Evolutionary conservation across 2,329 filamentous ascomycete genomes (phyloP).

Genomic region (Parascedosporium putredinis): DNA sequence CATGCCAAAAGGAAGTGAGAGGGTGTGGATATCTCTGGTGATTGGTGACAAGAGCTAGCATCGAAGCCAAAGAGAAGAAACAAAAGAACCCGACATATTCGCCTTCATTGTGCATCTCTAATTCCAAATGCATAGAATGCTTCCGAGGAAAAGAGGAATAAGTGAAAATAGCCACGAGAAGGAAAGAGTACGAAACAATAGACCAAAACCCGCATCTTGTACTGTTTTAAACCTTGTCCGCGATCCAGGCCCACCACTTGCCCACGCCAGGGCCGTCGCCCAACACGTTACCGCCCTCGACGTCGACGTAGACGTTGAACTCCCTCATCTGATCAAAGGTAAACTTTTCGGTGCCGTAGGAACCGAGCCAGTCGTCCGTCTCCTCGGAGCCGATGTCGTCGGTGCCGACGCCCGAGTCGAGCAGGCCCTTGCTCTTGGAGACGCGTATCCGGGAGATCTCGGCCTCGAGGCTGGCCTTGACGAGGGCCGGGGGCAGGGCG

Average conservation of each 20-base stretch:
- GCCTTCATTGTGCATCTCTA: neutral
- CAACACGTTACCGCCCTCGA: constrained; percentile 63
- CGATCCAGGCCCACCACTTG: constrained; percentile 89
- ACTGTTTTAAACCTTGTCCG: constrained; percentile 50
- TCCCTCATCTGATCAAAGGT: constrained; percentile 74
- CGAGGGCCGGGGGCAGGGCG: constrained; percentile 67
- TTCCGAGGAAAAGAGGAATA: too few species aligned
- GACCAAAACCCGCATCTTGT: neutral
- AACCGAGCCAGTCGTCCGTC: constrained; percentile 75
- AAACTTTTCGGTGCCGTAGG: constrained; percentile 68
- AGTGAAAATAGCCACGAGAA: too few species aligned
- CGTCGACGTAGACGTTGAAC: constrained; percentile 67
- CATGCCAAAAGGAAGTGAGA: too few species aligned
- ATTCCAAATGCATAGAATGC: too few species aligned
- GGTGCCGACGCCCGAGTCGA: constrained; percentile 68
- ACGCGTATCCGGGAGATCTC: constrained; percentile 71
- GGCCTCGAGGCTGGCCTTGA: constrained; percentile 64
- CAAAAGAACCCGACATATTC: neutral
- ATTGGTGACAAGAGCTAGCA: too few species aligned
- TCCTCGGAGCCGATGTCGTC: constrained; percentile 55
- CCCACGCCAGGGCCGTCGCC: constrained; percentile 60
- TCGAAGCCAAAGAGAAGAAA: neutral
- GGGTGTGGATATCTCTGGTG: too few species aligned
- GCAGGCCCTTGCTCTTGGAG: constrained; percentile 67
- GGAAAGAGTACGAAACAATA: too few species aligned